These are phyloP conservation scores for Akanthomyces muscarius DNA, from an alignment of 2,329 filamentous ascomycete genomes.

Conservation along the genomic window DNA sequence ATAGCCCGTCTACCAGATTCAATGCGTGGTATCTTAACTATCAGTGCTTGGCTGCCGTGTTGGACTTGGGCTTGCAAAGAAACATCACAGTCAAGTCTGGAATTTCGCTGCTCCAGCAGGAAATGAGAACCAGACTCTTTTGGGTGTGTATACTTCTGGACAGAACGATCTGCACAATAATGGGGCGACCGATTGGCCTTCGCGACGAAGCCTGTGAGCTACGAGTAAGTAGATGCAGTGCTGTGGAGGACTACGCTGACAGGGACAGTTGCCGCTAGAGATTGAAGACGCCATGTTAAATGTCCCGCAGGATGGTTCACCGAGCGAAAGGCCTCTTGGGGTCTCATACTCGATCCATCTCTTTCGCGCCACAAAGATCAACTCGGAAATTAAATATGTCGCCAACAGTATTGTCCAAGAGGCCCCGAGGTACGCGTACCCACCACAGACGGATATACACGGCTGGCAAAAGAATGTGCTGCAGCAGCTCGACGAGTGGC, in stretches of 20 bases:
- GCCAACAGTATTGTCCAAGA: slow-evolving; percentile 49
- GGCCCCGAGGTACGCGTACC: slow-evolving; percentile 45
- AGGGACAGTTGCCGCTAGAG: slow-evolving; percentile 27
- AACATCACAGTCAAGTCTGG: slow-evolving; percentile 40
- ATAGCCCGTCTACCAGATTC: slow-evolving; percentile 44
- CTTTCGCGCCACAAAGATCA: slow-evolving; percentile 44
- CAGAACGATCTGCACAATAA: slow-evolving; percentile 49
- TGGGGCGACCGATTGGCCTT: slow-evolving; percentile 52
- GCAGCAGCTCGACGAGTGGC: slow-evolving; percentile 38
- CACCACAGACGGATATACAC: slow-evolving; percentile 40
- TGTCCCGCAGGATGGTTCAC: background rate
- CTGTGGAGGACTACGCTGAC: slow-evolving; percentile 19
- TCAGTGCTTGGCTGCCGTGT: slow-evolving; percentile 47
- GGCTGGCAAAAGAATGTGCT: slow-evolving; percentile 45
- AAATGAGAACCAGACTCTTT: slow-evolving; percentile 52
- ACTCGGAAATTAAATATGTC: slow-evolving; percentile 56
- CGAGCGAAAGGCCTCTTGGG: slow-evolving; percentile 23
- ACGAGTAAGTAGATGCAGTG: slow-evolving; percentile 32
- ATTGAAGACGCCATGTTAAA: slow-evolving; percentile 24
- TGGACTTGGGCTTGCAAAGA: slow-evolving; percentile 50
- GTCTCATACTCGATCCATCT: slow-evolving; percentile 45
- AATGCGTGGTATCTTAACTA: slow-evolving; percentile 55
- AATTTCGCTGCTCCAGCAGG: slow-evolving; percentile 46
- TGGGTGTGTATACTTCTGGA: slow-evolving; percentile 52
- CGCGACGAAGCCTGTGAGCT: slow-evolving; percentile 53